Base-by-base conservation (phyloP, 2,329 filamentous ascomycete species). In the Chaetomium strumarium region DNA sequence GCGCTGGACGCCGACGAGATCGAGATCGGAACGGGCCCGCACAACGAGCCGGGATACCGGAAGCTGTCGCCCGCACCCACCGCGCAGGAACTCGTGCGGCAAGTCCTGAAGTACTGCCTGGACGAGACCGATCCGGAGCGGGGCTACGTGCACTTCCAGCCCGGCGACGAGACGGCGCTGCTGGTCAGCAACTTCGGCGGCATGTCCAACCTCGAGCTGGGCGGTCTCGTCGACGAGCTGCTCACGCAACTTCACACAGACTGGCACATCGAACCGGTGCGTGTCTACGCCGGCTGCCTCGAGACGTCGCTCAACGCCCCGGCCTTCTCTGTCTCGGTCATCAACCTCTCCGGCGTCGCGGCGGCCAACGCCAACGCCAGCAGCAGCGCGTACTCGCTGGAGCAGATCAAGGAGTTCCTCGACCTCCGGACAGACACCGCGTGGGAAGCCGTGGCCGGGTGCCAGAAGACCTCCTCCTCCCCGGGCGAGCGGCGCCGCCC, bases 301-400 rank as follows among this genome's bases (percentile, higher is more conserved):
- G 86, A 88, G 75, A 88, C 85, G 0, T 86, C 83, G 14, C 75
- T 89, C 61, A 88, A 88, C 58, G 85, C 83, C 0, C 77, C 84
- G 0, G 85, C 84, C 0, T 88, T 88, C 63, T 85, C 81, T 13
- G 75, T 88, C 6, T 85, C 83, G 3, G 60, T 88, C 45, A 69
- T 86, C 61, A 86, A 84, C 64, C 64, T 83, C 37, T 75, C 75
- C 0, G 73, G 71, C 0, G 72, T 75, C 0, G 72, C 76, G 0
- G 62, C 62, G n/a, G n/a, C n/a, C n/a, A n/a, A n/a, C n/a, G n/a
- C n/a, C n/a, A n/a, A n/a, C n/a, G n/a, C n/a, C n/a, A n/a, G n/a
- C 45, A 70, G 70, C 53, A 75, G 71, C 62, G 58, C 67, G 2
- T 79, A 78, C 64, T 72, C 73, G 0, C 66, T 64, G 34, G 72